A percentile compares a stretch with the other conserved stretches of the same genome.
Conservation (phyloP, 257 asterid genomes). For the Gynochthodes officinalis region DNA sequence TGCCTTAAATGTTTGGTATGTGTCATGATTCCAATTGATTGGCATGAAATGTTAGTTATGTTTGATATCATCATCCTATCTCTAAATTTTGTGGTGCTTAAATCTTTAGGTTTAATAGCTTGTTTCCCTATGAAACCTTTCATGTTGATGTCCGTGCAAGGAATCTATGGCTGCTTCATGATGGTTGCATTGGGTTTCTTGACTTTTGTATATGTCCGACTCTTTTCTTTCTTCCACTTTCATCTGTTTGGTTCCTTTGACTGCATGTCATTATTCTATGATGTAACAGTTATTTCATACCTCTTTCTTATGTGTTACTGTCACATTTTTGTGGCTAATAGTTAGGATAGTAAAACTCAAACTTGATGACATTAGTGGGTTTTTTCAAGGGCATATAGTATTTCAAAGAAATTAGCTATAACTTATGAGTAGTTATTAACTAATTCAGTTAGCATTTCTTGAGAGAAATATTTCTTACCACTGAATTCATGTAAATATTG, state of each 20-base stretch:
- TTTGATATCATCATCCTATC: not conserved
- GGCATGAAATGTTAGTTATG: not conserved
- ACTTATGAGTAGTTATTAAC: not conserved
- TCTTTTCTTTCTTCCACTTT: not conserved
- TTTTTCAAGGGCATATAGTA: not conserved
- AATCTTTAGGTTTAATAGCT: slow-evolving; percentile 83
- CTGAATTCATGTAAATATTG: too few species aligned
- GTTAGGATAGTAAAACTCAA: not conserved
- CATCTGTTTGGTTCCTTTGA: not conserved
- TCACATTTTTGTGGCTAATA: not conserved
- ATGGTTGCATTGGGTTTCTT: slow-evolving; percentile 98
- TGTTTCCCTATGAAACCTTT: slow-evolving; percentile 86
- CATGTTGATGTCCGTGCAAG: slow-evolving; percentile 99
- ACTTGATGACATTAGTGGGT: not conserved
- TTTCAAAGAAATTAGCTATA: not conserved
- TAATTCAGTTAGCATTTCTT: not conserved
- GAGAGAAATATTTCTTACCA: too few species aligned
- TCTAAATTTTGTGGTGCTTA: not conserved
- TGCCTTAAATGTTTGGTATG: slow-evolving; percentile 94
- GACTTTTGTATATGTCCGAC: slow-evolving; percentile 63
- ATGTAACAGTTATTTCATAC: not conserved
- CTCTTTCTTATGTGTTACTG: not conserved
- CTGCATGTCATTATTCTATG: not conserved
- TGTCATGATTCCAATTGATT: slow-evolving; percentile 15
- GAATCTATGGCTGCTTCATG: slow-evolving; percentile 87